Evolutionary conservation across 768 basidiomycete genomes (phyloP), one percentile per base, ranked within the genome.

Genomic region (Termitomyces sp.): DNA sequence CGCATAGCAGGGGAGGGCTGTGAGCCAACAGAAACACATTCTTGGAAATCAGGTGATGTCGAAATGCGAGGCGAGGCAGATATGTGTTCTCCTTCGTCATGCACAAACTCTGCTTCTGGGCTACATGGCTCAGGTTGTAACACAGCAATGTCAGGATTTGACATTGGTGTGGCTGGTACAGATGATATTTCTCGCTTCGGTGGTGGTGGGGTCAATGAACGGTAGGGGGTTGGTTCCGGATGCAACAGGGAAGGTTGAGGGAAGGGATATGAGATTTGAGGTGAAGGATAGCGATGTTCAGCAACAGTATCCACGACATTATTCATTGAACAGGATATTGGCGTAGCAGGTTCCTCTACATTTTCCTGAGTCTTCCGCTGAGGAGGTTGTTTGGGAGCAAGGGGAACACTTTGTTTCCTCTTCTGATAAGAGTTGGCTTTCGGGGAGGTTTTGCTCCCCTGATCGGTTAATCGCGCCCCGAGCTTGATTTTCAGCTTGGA

Each of bases 401-500:
- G 65, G 27, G 66, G 48, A 33, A 49, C 55, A 54, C 56, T 61
- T 55, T 62, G 63, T 44, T 55, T 65, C 54, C 61, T 18, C 55
- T 72, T 74, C 60, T 69, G 73, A 27, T 66, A 58, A 41, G 61
- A 15, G 59, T 65, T 41, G 61, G 65, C 31, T 33, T 61, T 68
- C 8, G 67, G 57, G n/a, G 68, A 66, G 44, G 66, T 65, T 13
- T 70, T 63, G 9, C 65, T 63, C 44, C 67, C 61, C 13, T 67
- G 61, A 47, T 41, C 52, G 16, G 50, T 50, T 13, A 60, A 59
- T 34, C 37, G 54, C 18, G 58, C 51, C 37, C 72, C 68, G 54
- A 74, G 58, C 63, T 71, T 73, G 69, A 77, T 69, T 58, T 73
- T 73, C 27, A 76, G 64, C 65, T 70, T 78, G 62, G 73, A 66